Evolutionary conservation across 345 rosid species (phyloP).

Genomic region (Hypericum androsaemum): DNA sequence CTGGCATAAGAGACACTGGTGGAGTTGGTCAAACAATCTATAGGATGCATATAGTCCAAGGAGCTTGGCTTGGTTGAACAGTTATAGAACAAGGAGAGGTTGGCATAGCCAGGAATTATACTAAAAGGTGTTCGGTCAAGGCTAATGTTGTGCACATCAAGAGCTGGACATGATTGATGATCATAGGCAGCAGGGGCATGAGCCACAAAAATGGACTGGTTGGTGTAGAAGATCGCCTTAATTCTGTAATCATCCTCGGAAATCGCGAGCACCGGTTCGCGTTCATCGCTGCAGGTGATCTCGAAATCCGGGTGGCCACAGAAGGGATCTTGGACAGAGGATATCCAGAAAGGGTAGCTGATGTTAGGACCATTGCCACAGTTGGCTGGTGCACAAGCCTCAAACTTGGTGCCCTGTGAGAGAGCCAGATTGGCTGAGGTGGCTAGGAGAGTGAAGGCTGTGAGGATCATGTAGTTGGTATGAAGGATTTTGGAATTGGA

Average conservation of each 20-base stretch:
- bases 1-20: conserved; percentile 27
- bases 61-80: conserved; percentile 22
- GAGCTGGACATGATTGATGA: conserved; percentile 32
- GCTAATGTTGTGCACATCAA: conserved; percentile 29
- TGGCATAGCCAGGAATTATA: conserved; percentile 9
- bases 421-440: conserved; percentile 10
- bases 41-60: not conserved
- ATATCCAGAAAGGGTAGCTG: conserved; percentile 42
- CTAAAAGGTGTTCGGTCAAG: conserved; percentile 38
- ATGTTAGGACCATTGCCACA: conserved; percentile 41
- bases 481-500: conserved; percentile 7
- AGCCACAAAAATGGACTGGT: conserved; percentile 25
- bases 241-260: conserved; percentile 36
- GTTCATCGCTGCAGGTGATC: conserved; percentile 26
- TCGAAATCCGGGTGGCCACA: conserved; percentile 45
- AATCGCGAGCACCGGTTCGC: conserved; percentile 31
- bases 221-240: conserved; percentile 26
- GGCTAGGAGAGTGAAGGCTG: conserved; percentile 10
- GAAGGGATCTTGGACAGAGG: conserved; percentile 27
- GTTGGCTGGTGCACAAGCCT: conserved; percentile 35
- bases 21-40: conserved; percentile 26
- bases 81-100: conserved; percentile 35
- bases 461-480: conserved; percentile 4
- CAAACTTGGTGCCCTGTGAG: conserved; percentile 28
- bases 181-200: conserved; percentile 22